Percentiles rank a stretch among this genome's conserved stretches.
Conservation (phyloP, 1,284 basidiomycete species). For the Naganishia sp. region DNA sequence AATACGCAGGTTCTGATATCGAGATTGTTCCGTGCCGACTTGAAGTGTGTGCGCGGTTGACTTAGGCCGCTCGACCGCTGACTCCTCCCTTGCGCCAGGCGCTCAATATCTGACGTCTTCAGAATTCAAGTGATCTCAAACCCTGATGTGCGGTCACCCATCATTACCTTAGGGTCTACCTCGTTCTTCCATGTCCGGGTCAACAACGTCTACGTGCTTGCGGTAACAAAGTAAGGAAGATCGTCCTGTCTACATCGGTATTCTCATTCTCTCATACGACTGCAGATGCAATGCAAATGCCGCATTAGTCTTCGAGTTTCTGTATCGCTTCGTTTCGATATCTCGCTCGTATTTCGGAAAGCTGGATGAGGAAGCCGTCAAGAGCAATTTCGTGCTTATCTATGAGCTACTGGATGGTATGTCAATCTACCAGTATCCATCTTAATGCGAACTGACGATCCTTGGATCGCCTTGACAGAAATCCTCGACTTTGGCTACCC, state of each 20-base stretch:
- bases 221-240: slow-evolving; percentile 80
- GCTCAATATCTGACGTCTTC: slow-evolving; percentile 96
- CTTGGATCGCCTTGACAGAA: slow-evolving; percentile 59
- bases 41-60: slow-evolving; percentile 67
- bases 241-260: neutral
- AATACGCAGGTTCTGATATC: slow-evolving; percentile 80
- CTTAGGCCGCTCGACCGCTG: neutral
- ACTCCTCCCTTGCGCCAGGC: slow-evolving; percentile 59
- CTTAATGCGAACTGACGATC: neutral
- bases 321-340: slow-evolving; percentile 92
- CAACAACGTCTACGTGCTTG: slow-evolving; percentile 92
- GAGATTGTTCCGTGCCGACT: slow-evolving; percentile 84
- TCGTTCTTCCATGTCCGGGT: slow-evolving; percentile 96
- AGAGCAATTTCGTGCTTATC: slow-evolving; percentile 97
- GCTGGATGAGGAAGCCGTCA: slow-evolving; percentile 94
- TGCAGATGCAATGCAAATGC: slow-evolving; percentile 92
- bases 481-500: slow-evolving; percentile 99
- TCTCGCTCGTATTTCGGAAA: slow-evolving; percentile 95
- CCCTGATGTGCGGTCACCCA: slow-evolving; percentile 92
- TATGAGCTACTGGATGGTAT: slow-evolving; percentile 92
- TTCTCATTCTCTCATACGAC: neutral
- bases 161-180: slow-evolving; percentile 94
- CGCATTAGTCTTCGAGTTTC: slow-evolving; percentile 95
- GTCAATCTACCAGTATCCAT: slow-evolving; percentile 36
- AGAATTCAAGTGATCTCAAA: slow-evolving; percentile 98